phyloP scores from a whole-genome alignment of 164 flowering plant genomes.

The Kalanchoe fedtschenkoi region DNA sequence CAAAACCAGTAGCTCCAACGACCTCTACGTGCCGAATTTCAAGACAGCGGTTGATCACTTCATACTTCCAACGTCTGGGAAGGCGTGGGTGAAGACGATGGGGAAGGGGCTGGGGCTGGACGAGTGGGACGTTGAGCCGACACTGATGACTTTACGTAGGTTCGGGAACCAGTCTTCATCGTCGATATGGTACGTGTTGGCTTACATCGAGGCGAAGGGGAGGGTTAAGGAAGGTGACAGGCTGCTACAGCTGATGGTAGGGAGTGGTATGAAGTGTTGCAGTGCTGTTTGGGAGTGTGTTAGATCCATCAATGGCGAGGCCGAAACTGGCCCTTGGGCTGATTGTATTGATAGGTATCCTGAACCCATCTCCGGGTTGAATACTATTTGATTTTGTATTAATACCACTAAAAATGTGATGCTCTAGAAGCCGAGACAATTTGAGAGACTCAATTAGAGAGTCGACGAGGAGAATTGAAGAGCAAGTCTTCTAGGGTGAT shows the following conservation, averaged over 20 bases:
- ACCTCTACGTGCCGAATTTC: constrained; percentile 8
- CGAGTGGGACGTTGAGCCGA: constrained; percentile 69
- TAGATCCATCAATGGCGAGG: too few relatives aligned
- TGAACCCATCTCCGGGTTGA: too few relatives aligned
- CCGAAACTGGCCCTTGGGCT: too few relatives aligned
- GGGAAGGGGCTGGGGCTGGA: constrained; percentile 56
- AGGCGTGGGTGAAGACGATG: neutral
- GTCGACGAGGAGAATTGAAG: too few relatives aligned
- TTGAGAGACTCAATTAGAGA: too few relatives aligned
- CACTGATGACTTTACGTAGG: constrained; percentile 67
- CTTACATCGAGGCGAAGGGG: constrained; percentile 66
- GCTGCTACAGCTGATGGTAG: constrained; percentile 74
- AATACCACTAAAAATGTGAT: too few relatives aligned
- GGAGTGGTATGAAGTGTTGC: constrained; percentile 78
- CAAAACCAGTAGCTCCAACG: neutral
- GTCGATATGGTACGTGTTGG: constrained; percentile 72
- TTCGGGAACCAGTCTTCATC: constrained; percentile 85
- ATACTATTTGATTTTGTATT: too few relatives aligned
- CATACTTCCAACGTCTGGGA: constrained; percentile 5
- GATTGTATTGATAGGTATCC: too few relatives aligned
- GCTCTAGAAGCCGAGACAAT: too few relatives aligned
- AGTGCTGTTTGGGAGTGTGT: constrained; percentile 87
- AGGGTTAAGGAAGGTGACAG: constrained; percentile 52
- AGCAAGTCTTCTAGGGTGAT: too few relatives aligned
- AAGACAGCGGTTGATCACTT: neutral